Base-by-base conservation (phyloP, 257 asterid genomes). In the Solanum lycopersicoides region DNA sequence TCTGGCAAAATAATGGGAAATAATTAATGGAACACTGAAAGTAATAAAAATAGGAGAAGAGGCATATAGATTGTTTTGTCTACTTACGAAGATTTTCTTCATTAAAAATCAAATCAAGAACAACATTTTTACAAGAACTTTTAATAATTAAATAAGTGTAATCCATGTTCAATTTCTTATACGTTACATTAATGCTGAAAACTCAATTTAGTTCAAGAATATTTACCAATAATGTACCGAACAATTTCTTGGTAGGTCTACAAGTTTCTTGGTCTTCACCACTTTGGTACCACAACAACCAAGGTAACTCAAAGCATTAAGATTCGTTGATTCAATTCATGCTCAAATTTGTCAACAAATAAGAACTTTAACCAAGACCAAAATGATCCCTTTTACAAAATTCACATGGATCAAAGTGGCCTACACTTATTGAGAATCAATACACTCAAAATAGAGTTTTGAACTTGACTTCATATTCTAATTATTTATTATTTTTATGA, bases 1-100 rank as follows among this genome's bases (percentile, higher is more conserved):
- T 96, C 99, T 97, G 93, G 91, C 88, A 65, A 83, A 72, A 69
- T 60, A 77, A 79, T 18, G 44, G 47, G 68, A 80, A 45, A 80
- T 80, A 47, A 47, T 11, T 30, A 80, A 28, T 80, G 65, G 41
- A 30, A 37, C 68, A 30, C 32, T 47, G 42, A 30, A 30, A 18
- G 42, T 44, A 80, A 16, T 30, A 30, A 5, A 80, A 47, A 80
- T 18, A 25, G 18, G 66, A 45, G 47, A 47, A 79, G 66, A 47
- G 6, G 66, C 66, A 28, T 28, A 28, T 28, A n/a, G 4, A 28
- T 16, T 16, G 45, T 47, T 13, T 69, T 80, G 85, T 80, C 6
- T 12, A 41, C 37, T 80, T 28, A 28, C 42, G 2, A 77, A 77
- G 25, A 42, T 44, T 44, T 77, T 63, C 60, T 42, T 42, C 63